These are phyloP conservation scores for Stenocarpella maydis DNA, from an alignment of 2,329 filamentous ascomycete species.

Conservation along the genomic window DNA sequence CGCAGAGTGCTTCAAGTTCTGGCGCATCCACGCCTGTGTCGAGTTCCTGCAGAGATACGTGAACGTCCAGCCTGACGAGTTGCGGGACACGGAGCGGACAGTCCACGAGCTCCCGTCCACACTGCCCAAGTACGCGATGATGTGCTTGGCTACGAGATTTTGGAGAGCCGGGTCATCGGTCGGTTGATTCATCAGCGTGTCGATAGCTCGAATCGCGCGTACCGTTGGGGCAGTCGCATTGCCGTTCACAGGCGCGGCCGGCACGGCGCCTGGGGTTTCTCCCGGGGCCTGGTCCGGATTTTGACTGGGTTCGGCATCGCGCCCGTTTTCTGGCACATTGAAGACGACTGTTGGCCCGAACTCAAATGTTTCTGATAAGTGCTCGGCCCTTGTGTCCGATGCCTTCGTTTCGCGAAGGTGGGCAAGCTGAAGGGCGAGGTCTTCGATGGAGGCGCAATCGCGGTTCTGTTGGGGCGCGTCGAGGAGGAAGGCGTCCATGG, in stretches of 20 bases:
- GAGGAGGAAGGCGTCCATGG: constrained; percentile 45
- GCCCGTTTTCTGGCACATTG: constrained; percentile 49
- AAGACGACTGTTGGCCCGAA: constrained; percentile 56
- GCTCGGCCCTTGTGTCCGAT: constrained; percentile 58
- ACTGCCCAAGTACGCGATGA: constrained; percentile 52
- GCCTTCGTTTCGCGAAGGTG: constrained; percentile 51
- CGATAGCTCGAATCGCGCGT: constrained; percentile 53
- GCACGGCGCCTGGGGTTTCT: constrained; percentile 47
- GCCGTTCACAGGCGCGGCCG: constrained; percentile 32
- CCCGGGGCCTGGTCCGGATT: constrained; percentile 39
- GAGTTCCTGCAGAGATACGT: constrained; percentile 64
- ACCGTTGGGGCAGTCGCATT: constrained; percentile 35
- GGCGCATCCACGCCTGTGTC: constrained; percentile 58
- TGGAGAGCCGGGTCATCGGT: constrained; percentile 58
- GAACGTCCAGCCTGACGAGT: constrained; percentile 60
- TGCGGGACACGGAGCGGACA: constrained; percentile 53
- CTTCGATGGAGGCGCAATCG: constrained; percentile 51
- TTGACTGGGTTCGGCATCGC: constrained; percentile 43
- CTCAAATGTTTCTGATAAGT: constrained; percentile 56
- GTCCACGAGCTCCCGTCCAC: constrained; percentile 60
- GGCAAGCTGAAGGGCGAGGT: constrained; percentile 57
- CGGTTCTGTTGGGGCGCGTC: constrained; percentile 42
- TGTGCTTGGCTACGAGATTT: constrained; percentile 57
- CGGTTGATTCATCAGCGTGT: constrained; percentile 59
- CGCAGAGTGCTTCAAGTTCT: constrained; percentile 51